Base-by-base conservation (phyloP, 1,284 basidiomycete species). In the Phylloboletellus chloephorus region DNA sequence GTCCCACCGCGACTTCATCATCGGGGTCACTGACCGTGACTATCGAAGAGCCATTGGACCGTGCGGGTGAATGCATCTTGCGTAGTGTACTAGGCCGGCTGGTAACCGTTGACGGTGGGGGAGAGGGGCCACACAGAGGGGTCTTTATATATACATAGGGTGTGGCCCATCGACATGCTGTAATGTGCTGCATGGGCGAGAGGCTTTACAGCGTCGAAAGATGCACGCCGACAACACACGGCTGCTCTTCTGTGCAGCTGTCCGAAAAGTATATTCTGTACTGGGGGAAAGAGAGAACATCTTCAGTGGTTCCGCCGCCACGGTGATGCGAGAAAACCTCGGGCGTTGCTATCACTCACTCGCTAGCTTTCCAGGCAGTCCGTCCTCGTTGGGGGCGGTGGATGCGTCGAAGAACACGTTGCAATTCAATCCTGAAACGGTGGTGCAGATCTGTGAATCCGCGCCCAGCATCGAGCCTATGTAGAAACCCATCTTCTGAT, bases 1-100 rank as follows among this genome's bases (percentile, higher is more conserved):
- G 66, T 2, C 77, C 77, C 4, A 76, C 64, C 6, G 37, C 52
- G 1, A 36, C 43, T n/a, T 46, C 44, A 7, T 39, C 35, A 1
- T 37, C 4, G 8, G 11, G 2, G 4, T 25, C 4, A 5, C 35
- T 26, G 21, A 28, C 17, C 2, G 29, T 10, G 9, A 7, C 12
- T 9, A 40, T 11, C 4, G 22, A 4, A 5, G 41, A 30, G 26
- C 0, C 26, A 3, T n/a, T n/a, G n/a, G n/a, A n/a, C n/a, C n/a
- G n/a, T n/a, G n/a, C n/a, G n/a, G n/a, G n/a, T n/a, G n/a, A n/a
- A n/a, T n/a, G n/a, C n/a, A n/a, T n/a, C n/a, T n/a, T n/a, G n/a
- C n/a, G n/a, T n/a, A n/a, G n/a, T n/a, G n/a, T n/a, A n/a, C n/a
- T n/a, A n/a, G n/a, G n/a, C n/a, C n/a, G n/a, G n/a, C n/a, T n/a